phyloP scores from a whole-genome alignment of 169 alveolate genomes.

The Eimeria sp. region DNA sequence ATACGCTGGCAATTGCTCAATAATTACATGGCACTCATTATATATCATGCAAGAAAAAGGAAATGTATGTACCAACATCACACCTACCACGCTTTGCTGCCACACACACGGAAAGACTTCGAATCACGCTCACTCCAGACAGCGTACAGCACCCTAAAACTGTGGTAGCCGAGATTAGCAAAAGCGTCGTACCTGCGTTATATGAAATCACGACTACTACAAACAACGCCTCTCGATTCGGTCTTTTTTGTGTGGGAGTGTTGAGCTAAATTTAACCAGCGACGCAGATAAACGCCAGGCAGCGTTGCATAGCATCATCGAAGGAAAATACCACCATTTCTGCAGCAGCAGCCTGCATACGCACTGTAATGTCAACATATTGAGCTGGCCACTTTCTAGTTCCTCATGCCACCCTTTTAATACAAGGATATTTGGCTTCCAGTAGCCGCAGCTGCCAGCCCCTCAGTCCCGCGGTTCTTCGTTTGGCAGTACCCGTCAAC shows the following conservation, averaged over 20 bases:
- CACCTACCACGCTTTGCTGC: background rate
- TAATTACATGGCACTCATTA: background rate
- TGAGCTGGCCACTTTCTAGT: background rate
- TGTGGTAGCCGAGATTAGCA: background rate
- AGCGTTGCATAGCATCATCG: background rate
- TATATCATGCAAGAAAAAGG: background rate
- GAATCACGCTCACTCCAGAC: background rate
- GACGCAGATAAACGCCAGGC: background rate
- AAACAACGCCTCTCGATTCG: background rate
- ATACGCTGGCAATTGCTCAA: background rate
- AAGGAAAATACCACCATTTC: background rate
- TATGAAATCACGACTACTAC: background rate
- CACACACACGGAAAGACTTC: background rate
- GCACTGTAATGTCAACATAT: background rate
- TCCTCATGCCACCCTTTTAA: background rate
- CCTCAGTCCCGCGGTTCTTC: constrained; percentile 56
- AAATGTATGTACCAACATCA: background rate
- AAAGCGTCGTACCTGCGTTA: background rate
- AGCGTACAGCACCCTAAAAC: background rate
- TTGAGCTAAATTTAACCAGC: background rate
- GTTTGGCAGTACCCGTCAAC: background rate
- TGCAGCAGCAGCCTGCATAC: background rate
- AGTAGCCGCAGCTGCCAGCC: constrained; percentile 55
- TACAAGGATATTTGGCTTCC: constrained; percentile 32
- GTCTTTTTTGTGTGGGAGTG: background rate